Base-by-base conservation (phyloP, 2,329 filamentous ascomycete species). In the Xylariaceae sp. region DNA sequence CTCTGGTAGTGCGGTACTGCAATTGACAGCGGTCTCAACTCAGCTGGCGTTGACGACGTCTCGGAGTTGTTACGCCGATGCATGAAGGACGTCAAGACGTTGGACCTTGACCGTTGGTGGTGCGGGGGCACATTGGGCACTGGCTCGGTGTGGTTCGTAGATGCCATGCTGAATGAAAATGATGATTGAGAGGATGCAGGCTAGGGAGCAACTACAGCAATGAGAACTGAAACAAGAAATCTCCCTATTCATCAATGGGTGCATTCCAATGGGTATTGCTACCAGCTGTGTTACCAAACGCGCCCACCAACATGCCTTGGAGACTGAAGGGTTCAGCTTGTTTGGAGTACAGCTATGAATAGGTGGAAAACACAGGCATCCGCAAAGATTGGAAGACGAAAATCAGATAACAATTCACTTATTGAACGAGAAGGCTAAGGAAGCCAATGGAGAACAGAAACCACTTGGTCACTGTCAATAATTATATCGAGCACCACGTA, bases 21-120 rank as follows among this genome's bases (percentile, higher is more conserved):
- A 17, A 48, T 55, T 48, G 50, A 56, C 38, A 41, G 46, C 26
- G 37, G 34, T 37, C 44, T 34, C 9, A 55, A 40, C 15, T 49
- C 44, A 37, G 57, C 45, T 15, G 63, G 38, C 14, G 59, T 54
- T 18, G 66, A 51, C 9, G 47, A 52, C n/a, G 59, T 51, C 15
- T 63, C 64, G 6, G 69, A 68, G 37, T 66, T 64, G 56, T 69
- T 70, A 40, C 67, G 67, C 40, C 71, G 66, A 43, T 71, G 64
- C 37, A 74, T 69, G 48, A 76, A 66, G 7, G 68, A 68, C 43
- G 64, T 68, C 34, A 76, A 54, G 27, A 73, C 68, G 13, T 65
- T 71, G 2, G 71, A 71, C 53, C 68, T 74, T 42, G 68, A 63
- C 30, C 68, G 59, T 36, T 68, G 64, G 46, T 69, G 65, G 7